phyloP scores from a whole-genome alignment of 1,139 yeast genomes.

The Protomyces macrosporus region DNA sequence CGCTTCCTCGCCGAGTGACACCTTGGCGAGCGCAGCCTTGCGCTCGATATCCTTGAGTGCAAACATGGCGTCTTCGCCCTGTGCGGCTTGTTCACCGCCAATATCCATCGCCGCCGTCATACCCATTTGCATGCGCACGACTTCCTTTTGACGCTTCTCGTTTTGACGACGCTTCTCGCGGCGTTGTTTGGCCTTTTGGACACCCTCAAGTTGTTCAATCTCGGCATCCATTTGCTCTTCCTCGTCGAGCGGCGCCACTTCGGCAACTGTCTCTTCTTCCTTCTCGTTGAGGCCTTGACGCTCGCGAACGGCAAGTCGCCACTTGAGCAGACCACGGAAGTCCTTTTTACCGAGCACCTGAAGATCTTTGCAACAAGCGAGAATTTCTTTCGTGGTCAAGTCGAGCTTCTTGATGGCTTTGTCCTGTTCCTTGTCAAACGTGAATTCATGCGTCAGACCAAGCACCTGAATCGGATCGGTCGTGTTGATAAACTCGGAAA shows the following conservation, averaged over 20 bases:
- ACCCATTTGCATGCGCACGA: slow-evolving; percentile 88
- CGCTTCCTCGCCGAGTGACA: slow-evolving; percentile 78
- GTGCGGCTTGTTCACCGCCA: slow-evolving; percentile 86
- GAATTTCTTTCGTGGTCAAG: slow-evolving; percentile 68
- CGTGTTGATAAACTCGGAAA: slow-evolving; percentile 71
- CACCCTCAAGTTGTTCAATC: slow-evolving; percentile 64
- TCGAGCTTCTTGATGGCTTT: slow-evolving; percentile 67
- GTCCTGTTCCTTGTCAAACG: slow-evolving; percentile 30
- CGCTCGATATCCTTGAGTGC: slow-evolving; percentile 76
- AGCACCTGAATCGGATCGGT: slow-evolving; percentile 81
- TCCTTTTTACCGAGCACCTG: slow-evolving; percentile 92
- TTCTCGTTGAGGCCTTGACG: slow-evolving; percentile 62
- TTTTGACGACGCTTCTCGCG: slow-evolving; percentile 78
- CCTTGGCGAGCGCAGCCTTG: slow-evolving; percentile 69
- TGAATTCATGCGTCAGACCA: slow-evolving; percentile 59
- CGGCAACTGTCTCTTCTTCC: slow-evolving; percentile 46
- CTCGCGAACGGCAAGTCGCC: slow-evolving; percentile 84
- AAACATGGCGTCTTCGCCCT: slow-evolving; percentile 75
- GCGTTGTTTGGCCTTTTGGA: slow-evolving; percentile 61
- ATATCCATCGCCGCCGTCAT: slow-evolving; percentile 90
- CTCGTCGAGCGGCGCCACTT: slow-evolving; percentile 69
- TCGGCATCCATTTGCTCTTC: slow-evolving; percentile 88
- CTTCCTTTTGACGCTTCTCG: slow-evolving; percentile 81
- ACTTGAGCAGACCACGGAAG: slow-evolving; percentile 72
- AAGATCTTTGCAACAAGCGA: slow-evolving; percentile 81